Evolutionary conservation across 768 basidiomycete species (phyloP).

Genomic region (Cystobasidium onofrii): DNA sequence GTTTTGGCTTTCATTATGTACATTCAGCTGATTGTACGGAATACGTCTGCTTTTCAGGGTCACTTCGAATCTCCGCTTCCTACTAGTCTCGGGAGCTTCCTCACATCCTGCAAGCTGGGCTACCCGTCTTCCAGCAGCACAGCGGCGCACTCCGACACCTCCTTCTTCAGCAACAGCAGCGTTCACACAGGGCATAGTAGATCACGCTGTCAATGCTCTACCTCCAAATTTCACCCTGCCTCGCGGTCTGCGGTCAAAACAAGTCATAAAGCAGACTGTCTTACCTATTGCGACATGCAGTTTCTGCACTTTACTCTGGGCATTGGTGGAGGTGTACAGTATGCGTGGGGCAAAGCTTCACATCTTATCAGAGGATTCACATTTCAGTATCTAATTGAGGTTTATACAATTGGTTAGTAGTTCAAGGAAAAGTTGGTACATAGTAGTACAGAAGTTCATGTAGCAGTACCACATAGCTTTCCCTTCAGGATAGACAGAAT

Average conservation of each 20-base stretch:
- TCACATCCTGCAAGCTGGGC: conserved; percentile 21
- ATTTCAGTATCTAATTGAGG: neutral
- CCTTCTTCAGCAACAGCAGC: neutral
- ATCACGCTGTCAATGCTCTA: neutral
- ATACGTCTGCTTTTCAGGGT: conserved; percentile 11
- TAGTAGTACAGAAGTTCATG: neutral
- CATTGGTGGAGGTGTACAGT: conserved; percentile 22
- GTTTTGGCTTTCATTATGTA: no score
- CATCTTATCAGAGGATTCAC: neutral
- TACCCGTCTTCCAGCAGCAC: conserved; percentile 1
- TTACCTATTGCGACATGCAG: conserved; percentile 28
- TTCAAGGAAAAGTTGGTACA: neutral
- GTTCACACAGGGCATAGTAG: neutral
- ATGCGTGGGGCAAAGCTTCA: neutral
- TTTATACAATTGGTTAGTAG: neutral
- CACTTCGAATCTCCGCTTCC: conserved; percentile 30
- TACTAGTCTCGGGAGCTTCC: conserved; percentile 21
- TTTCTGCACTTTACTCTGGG: conserved; percentile 25
- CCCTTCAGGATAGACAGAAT: no score
- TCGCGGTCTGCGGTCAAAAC: conserved; percentile 24
- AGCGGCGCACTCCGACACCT: neutral
- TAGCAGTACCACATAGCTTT: neutral
- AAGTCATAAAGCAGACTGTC: conserved; percentile 23
- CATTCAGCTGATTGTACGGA: no score
- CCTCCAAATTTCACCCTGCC: conserved; percentile 4